Evolutionary conservation across 2,329 filamentous ascomycete species (phyloP).

Genomic region (Gremmenia infestans): DNA sequence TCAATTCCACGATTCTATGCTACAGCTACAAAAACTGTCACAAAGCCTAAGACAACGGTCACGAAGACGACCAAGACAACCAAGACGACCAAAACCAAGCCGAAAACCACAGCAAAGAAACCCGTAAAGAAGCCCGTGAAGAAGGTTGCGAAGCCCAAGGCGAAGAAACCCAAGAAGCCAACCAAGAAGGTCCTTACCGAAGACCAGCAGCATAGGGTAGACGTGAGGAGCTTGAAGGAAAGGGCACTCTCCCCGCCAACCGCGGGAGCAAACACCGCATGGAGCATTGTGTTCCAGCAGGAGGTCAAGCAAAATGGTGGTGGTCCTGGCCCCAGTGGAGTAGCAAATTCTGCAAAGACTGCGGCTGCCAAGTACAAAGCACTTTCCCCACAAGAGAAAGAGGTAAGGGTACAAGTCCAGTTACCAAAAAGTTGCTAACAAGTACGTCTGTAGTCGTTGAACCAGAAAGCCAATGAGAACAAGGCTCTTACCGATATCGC

Average conservation of each 20-base stretch:
- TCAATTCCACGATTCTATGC: conserved; percentile 18
- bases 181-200: conserved; percentile 31
- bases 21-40: conserved; percentile 21
- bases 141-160: conserved; percentile 11
- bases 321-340: not conserved
- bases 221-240: conserved; percentile 20
- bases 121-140: not conserved
- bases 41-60: conserved; percentile 4
- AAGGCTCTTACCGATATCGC: conserved; percentile 38
- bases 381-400: conserved; percentile 30
- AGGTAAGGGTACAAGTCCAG: conserved; percentile 29
- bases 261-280: conserved; percentile 26
- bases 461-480: conserved; percentile 44
- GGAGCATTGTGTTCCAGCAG: conserved; percentile 13
- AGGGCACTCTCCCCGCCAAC: conserved; percentile 32
- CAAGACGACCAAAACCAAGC: conserved; percentile 2
- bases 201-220: conserved; percentile 26
- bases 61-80: not conserved
- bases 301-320: not conserved
- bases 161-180: conserved; percentile 22
- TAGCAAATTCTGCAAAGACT: conserved; percentile 5
- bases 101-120: conserved; percentile 3
- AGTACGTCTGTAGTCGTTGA: conserved; percentile 42
- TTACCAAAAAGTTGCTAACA: conserved; percentile 5
- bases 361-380: conserved; percentile 30